Evolutionary conservation across 1,284 basidiomycete genomes (phyloP).

Genomic region (Xerocomus amazonicus): DNA sequence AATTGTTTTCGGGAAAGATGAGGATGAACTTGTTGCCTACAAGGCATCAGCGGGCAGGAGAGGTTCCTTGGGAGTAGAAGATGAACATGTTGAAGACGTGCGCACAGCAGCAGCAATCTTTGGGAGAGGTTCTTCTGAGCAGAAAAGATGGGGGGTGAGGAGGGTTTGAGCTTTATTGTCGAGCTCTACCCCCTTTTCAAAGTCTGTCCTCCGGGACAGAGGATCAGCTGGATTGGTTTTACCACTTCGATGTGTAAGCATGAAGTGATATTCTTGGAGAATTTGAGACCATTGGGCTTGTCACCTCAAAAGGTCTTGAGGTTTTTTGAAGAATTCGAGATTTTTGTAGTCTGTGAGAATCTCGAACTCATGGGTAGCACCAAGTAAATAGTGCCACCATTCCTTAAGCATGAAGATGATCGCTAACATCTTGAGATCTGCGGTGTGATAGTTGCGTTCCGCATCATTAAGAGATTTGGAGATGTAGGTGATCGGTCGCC

Average conservation of each 20-base stretch:
- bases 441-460: background rate
- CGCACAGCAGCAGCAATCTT: no score
- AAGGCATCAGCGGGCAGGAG: no score
- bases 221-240: background rate
- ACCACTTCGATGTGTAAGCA: background rate
- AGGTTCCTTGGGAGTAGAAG: no score
- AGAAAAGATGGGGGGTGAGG: no score
- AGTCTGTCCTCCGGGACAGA: background rate
- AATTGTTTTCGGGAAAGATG: no score
- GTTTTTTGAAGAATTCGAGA: background rate
- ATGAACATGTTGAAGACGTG: no score
- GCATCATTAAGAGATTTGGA: background rate
- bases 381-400: background rate
- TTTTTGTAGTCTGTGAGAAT: background rate
- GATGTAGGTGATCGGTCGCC: background rate
- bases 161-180: background rate
- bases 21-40: no score
- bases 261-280: background rate
- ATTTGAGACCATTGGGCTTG: background rate
- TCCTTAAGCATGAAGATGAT: background rate
- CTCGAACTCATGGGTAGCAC: background rate
- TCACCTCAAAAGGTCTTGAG: background rate
- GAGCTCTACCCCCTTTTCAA: background rate
- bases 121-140: no score
- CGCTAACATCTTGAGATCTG: background rate